Base-by-base conservation (phyloP, 257 asterid species). In the Ajuga chamaepitys region DNA sequence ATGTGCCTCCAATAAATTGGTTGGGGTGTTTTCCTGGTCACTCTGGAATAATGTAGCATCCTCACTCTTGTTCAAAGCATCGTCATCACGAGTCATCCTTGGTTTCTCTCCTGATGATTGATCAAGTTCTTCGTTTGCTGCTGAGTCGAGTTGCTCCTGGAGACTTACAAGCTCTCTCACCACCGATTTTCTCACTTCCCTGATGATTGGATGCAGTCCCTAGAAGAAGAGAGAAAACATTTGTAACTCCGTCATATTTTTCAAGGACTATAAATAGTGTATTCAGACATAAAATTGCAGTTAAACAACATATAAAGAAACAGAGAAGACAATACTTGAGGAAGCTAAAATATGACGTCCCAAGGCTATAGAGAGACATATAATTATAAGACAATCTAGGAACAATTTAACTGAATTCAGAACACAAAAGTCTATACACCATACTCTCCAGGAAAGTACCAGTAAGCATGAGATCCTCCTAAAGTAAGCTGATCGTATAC, bases 121-220 rank as follows among this genome's bases (percentile, higher is more conserved):
- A 47, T 61, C 74, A 51, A 69, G 7, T 34, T 71, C 63, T 67
- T 54, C 61, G 3, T 20, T 53, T 11, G 46, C 28, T 30, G 81
- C 20, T 1, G 70, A 25, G 60, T 88, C 96, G 7, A 91, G 82
- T 41, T 79, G 71, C 78, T 86, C 97, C 70, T 91, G 95, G 46
- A 88, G 82, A 66, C 52, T 62, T 24, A 88, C 95, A 41, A 86
- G 91, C 56, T 88, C 88, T 60, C 70, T 86, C 13, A 82, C 89
- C 57, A 81, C 78, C 9, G 85, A 82, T 74, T 86, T 91, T 67
- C 96, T 74, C 12, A 70, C 56, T 17, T 83, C 95, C 67, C 88
- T 82, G 20, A 80, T 62, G 70, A 78, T 80, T 2, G 93, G 88
- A 56, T 75, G 84, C 76, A 85, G 53, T 24, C 89, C 97, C 97